Evolutionary conservation across 1,284 basidiomycete species (phyloP).

Genomic region (Exobasidium cylindrosporum): DNA sequence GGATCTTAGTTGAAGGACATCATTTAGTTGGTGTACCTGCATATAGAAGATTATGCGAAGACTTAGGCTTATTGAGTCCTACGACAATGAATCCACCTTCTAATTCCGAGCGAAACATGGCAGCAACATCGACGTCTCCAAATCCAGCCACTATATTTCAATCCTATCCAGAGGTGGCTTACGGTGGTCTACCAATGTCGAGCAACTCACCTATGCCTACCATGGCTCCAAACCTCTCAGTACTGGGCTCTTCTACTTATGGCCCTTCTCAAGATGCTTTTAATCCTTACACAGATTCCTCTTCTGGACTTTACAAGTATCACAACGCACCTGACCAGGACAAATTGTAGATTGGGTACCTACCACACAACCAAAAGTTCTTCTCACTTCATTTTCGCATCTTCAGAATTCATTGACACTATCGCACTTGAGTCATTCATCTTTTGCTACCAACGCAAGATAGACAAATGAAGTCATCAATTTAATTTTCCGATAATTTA

Average conservation of each 20-base stretch:
- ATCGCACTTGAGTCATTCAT: too few relatives aligned
- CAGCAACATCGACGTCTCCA: not conserved
- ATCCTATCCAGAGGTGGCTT: not conserved
- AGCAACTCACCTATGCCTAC: not conserved
- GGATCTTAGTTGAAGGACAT: slow-evolving; percentile 35
- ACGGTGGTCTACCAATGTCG: not conserved
- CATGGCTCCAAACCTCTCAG: not conserved
- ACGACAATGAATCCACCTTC: not conserved
- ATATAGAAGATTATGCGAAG: slow-evolving; percentile 87
- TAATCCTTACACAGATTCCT: not conserved
- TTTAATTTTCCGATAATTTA: too few relatives aligned
- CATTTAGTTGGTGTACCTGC: slow-evolving; percentile 56
- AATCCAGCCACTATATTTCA: not conserved
- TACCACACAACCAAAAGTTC: too few relatives aligned
- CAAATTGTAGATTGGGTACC: not conserved
- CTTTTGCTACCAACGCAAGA: too few relatives aligned
- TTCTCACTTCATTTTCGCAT: too few relatives aligned
- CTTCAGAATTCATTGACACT: too few relatives aligned
- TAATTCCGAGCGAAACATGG: not conserved
- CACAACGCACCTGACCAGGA: not conserved
- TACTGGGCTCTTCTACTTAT: not conserved
- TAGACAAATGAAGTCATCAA: too few relatives aligned
- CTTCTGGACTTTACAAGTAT: not conserved
- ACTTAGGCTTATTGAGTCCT: slow-evolving; percentile 70
- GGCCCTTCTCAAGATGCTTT: slow-evolving; percentile 3